Base-by-base conservation (phyloP, 225 moss, liverwort and hornwort species). In the Bryum argenteum region DNA sequence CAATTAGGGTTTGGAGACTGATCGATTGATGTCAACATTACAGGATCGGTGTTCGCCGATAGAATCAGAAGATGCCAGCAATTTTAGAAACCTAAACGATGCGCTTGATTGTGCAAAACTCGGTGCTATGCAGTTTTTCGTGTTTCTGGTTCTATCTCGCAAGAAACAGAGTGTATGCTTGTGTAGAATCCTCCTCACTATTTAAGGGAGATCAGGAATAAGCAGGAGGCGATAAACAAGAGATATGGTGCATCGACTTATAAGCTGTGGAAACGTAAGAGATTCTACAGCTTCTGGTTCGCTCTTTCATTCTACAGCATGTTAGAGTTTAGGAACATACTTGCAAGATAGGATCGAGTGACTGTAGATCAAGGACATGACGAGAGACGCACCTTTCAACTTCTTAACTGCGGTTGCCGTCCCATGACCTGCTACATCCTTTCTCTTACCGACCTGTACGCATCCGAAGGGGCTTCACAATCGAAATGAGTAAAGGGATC, bases 21-120 rank as follows among this genome's bases (percentile, higher is more conserved):
- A 33, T 33, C 33, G 33, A 33, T 33, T 33, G 33, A 33, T 33
- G 33, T 33, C 33, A 33, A 33, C 33, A 33, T 33, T 33, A 33
- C 33, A 33, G 33, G 7, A 33, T 33, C 33, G 33, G 33, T 33
- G 33, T 28, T 28, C 28, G 28, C 28, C 28, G 5, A 5, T 2
- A 33, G 0, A 33, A 33, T 33, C 7, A 33, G 33, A 33, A 6
- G 33, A 33, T 33, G 33, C 33, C 33, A 33, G 59, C 28, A 1
- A 28, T 38, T 61, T 39, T 45, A 54, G 61, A 72, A 67, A 73
- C 61, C 18, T 61, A 47, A 61, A 15, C 19, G n/a, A n/a, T 52
- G 8, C 8, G 20, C 11, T 59, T 52, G 37, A 17, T 53, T 52
- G 42, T 65, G 59, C n/a, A 59, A 21, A 53, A 10, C 40, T 13